These are phyloP conservation scores for Termitomyces sp. DNA, from an alignment of 768 basidiomycete species.

Conservation along the genomic window DNA sequence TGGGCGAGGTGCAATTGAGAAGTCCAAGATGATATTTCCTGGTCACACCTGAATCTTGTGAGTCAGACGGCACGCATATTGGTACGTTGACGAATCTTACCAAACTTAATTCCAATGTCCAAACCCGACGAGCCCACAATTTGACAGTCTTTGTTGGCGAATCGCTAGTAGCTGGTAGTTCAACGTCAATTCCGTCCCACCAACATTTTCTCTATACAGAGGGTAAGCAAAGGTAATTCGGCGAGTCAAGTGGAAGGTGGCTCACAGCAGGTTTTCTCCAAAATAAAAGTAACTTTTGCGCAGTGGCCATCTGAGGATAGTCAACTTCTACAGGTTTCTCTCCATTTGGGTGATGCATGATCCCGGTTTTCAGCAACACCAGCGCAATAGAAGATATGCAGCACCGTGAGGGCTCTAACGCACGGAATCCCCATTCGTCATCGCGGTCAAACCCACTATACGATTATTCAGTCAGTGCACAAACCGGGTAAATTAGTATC, in stretches of 20 bases:
- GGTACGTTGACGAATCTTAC: constrained; percentile 34
- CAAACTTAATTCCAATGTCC: constrained; percentile 96
- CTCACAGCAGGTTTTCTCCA: constrained; percentile 99
- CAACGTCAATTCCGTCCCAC: constrained; percentile 97
- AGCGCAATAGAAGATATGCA: constrained; percentile 98
- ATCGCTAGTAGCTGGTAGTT: constrained; percentile 56
- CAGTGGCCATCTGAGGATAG: constrained; percentile 90
- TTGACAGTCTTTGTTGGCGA: constrained; percentile 60
- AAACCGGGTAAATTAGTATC: constrained; percentile 6
- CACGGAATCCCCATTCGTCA: constrained; percentile 98
- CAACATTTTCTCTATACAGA: constrained; percentile 86
- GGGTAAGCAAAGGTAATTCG: not conserved
- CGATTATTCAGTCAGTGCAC: constrained; percentile 2
- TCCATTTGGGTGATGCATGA: constrained; percentile 66
- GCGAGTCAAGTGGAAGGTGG: not conserved
- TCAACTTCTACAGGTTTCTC: constrained; percentile 80
- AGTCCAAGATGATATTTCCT: constrained; percentile 1
- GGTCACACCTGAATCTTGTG: constrained; percentile 12
- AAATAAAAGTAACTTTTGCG: constrained; percentile 94
- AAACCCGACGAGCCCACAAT: constrained; percentile 95
- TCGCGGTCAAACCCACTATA: constrained; percentile 90
- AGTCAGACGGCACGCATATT: not conserved
- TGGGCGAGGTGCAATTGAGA: constrained; percentile 10
- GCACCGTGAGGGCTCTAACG: constrained; percentile 91
- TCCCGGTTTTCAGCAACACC: constrained; percentile 95